Evolutionary conservation across 768 basidiomycete genomes (phyloP), one percentile per base, ranked within the genome.

Genomic region (Sutorius australiensis): DNA sequence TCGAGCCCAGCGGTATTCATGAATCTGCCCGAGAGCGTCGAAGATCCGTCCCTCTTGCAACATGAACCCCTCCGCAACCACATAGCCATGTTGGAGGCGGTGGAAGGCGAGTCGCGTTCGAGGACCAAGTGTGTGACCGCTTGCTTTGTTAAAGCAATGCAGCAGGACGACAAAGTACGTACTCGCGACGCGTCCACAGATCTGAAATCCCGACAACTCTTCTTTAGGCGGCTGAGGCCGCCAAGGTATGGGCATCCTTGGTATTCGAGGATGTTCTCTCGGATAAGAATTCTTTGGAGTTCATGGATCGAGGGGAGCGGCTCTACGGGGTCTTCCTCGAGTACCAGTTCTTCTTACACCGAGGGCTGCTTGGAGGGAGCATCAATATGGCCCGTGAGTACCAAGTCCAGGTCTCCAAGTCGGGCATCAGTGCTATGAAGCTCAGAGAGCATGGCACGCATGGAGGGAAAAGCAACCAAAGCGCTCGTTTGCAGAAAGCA

Each of bases 251-350:
- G 64, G 48, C 50, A 14, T 37, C 6, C 39, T 42, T 55, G 21
- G 4, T 57, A 9, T 68, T 66, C 51, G 0, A 2, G 5, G 13
- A 6, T 7, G 6, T 3, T 31, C 13, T 39, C 34, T 10, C 33
- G 4, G 16, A 53, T 14, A 47, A 43, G 42, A 13, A 19, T 31
- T 28, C 31, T n/a, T 19, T 60, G 27, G 45, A 54, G 7, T 11
- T 48, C 37, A 50, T 33, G 21, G 55, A 59, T 32, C 46, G 41
- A 30, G 57, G 55, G 10, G 7, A 43, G 39, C 37, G 43, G 39
- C 55, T 67, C 7, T 68, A 48, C 55, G 24, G 3, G 43, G 47
- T 28, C 34, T 68, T 70, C 51, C 44, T 68, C 52, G 14, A 56
- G 32, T 70, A 58, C 36, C 55, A 68, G 43, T 2, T 14, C 30